Base-by-base conservation (phyloP, 2,329 filamentous ascomycete genomes). In the Pleurostoma richardsiae region DNA sequence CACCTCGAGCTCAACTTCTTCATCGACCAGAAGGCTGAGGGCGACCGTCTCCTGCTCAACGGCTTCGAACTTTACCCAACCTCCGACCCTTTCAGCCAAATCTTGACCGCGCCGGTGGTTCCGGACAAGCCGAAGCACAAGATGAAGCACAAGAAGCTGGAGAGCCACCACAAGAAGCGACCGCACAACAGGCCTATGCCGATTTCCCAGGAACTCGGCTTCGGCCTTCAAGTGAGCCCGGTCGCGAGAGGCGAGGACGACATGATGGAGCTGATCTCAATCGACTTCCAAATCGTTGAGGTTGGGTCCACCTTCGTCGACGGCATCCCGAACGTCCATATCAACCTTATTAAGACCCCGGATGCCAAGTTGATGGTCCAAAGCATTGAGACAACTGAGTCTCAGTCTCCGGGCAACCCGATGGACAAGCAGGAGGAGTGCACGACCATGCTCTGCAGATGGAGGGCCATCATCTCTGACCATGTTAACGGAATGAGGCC, bases 321-420 rank as follows among this genome's bases (percentile, higher is more conserved):
- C 40, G 71, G 66, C 28, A 68, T 83, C 28, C 74, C 78, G 36
- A 67, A 67, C 29, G 71, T 89, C 48, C 74, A 77, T 41, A 68
- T 88, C 41, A 78, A 77, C 54, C 68, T 88, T 19, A 70, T 89
- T 60, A 78, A 83, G 68, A 79, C 77, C 1, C 70, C 73, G 4
- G 65, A 65, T 11, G 74, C 74, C 45, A 74, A 77, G 42, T 67
- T 86, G 36, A 63, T 79, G 60, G 79, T 87, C 52, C 71, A 67
- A 40, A 65, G 66, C 39, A 64, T 80, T 39, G 63, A 72, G 43
- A 62, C 68, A 41, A 63, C 62, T 52, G 59, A 65, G 8, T 54
- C 57, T 33, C 51, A 52, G 31, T 45, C 47, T n/a, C 44, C 46
- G 29, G 56, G 48, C 38, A 36, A 49, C 38, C 56, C 54, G 26